Evolutionary conservation across 805 yeast genomes (phyloP).

Genomic region (Metschnikowia colocasiae): DNA sequence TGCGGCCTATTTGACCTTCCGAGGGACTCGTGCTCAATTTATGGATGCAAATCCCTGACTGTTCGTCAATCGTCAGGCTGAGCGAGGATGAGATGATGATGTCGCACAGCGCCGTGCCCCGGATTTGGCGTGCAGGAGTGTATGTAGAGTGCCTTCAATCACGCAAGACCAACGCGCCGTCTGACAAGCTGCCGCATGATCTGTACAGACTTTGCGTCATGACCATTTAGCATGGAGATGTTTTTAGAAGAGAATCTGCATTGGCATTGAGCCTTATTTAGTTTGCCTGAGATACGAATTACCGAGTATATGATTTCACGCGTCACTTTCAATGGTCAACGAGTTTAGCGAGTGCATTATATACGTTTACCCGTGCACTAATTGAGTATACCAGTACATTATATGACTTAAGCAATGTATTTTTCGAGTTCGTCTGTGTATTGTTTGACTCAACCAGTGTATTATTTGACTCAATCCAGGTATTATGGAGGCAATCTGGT

Average conservation of each 20-base stretch:
- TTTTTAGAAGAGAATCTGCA: background rate
- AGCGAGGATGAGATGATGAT: background rate
- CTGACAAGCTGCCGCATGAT: background rate
- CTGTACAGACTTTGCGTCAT: background rate
- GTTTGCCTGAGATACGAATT: no score
- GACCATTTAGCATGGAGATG: background rate
- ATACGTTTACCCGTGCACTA: no score
- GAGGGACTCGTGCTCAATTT: background rate
- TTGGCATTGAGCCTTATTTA: background rate
- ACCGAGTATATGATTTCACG: no score
- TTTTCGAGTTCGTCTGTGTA: no score
- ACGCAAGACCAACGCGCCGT: constrained; percentile 3
- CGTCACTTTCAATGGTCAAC: no score
- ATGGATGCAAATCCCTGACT: background rate
- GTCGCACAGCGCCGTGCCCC: constrained; percentile 2
- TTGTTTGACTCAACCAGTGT: no score
- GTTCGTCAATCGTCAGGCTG: background rate
- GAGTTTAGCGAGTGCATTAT: no score
- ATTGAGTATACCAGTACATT: no score
- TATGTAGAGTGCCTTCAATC: background rate
- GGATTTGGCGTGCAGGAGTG: constrained; percentile 1
- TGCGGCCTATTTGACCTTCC: no score
- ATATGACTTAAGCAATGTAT: no score
- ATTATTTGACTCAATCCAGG: no score
- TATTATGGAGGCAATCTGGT: no score